These are phyloP conservation scores for Dendrobium chrysotoxum DNA, from an alignment of 106 monocot species.

Conservation along the genomic window DNA sequence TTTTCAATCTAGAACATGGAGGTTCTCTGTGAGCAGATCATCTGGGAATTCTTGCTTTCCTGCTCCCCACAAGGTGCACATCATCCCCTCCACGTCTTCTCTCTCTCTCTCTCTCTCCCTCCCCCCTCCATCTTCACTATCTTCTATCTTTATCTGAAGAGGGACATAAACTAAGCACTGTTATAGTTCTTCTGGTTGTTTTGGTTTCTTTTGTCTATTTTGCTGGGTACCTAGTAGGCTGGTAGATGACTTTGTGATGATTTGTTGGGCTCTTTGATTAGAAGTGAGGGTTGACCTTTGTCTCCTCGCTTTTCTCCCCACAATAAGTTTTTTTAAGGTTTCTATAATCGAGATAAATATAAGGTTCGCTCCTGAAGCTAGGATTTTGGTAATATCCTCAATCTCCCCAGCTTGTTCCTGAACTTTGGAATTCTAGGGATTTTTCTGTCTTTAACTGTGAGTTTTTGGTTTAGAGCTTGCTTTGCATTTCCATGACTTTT, in stretches of 20 bases:
- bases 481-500: not conserved
- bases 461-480: not conserved
- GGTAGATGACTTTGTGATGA: not conserved
- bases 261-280: not conserved
- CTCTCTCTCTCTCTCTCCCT: too few relatives aligned
- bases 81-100: too few relatives aligned
- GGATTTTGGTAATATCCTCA: not conserved
- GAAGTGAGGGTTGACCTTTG: not conserved
- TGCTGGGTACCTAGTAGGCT: not conserved
- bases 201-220: not conserved
- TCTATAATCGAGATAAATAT: not conserved
- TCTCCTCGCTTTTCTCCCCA: not conserved
- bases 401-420: not conserved
- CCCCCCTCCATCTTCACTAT: not conserved
- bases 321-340: not conserved
- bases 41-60: constrained; percentile 44
- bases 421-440: not conserved
- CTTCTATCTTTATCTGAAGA: not conserved
- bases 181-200: not conserved
- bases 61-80: constrained; percentile 35
- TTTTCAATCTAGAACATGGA: constrained; percentile 2
- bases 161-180: not conserved
- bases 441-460: not conserved
- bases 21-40: constrained; percentile 26
- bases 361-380: not conserved